phyloP scores from a whole-genome alignment of 2,329 filamentous ascomycete genomes.

The Paecilomyces sp. region DNA sequence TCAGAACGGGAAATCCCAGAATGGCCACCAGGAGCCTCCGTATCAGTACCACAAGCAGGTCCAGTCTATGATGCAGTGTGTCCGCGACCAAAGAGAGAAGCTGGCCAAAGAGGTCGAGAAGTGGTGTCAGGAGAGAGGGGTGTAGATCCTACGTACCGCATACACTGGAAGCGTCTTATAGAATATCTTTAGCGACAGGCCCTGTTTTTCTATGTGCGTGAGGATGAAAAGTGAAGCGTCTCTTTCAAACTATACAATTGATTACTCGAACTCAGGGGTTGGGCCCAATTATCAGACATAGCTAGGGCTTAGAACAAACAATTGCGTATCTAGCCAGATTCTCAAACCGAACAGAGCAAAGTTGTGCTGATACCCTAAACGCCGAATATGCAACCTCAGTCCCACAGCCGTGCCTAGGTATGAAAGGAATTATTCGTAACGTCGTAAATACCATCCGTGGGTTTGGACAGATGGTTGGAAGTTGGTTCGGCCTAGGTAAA shows the following conservation, averaged over 20 bases:
- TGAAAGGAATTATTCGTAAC: not conserved
- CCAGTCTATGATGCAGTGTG: constrained; percentile 27
- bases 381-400: not conserved
- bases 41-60: constrained; percentile 19
- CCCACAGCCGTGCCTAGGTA: not conserved
- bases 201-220: not conserved
- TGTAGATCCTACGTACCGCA: constrained; percentile 12
- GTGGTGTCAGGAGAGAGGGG: constrained; percentile 40
- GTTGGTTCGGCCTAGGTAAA: constrained; percentile 8
- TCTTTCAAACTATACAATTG: not conserved
- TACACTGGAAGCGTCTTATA: not conserved
- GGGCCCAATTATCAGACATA: not conserved
- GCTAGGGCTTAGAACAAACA: too few relatives aligned
- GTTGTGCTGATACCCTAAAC: not conserved
- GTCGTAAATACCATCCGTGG: not conserved
- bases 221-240: not conserved
- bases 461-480: not conserved
- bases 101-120: constrained; percentile 36
- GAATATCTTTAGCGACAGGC: not conserved
- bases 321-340: not conserved
- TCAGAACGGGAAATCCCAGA: constrained; percentile 2
- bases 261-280: not conserved
- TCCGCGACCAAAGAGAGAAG: constrained; percentile 28
- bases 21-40: constrained; percentile 11
- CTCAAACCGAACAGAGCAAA: not conserved